These are phyloP conservation scores for Aspergillus intermedius DNA, from an alignment of 2,329 filamentous ascomycete genomes.

Conservation along the genomic window DNA sequence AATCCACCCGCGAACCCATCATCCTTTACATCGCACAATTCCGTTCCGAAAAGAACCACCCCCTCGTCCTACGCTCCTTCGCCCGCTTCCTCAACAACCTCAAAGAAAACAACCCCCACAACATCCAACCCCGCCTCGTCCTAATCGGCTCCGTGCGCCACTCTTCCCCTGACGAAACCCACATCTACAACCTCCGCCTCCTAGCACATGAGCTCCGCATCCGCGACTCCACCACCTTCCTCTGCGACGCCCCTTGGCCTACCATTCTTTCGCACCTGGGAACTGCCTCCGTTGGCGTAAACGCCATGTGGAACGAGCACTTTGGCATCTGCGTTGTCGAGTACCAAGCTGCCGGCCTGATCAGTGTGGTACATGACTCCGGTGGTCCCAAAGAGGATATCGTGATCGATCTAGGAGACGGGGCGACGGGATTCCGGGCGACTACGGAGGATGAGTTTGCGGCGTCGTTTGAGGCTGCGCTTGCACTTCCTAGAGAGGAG, in stretches of 20 bases:
- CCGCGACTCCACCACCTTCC: conserved; percentile 76
- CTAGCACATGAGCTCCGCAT: conserved; percentile 81
- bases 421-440: conserved; percentile 81
- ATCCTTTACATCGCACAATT: conserved; percentile 96
- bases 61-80: conserved; percentile 78
- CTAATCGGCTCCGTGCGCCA: conserved; percentile 91
- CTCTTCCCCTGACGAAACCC: conserved; percentile 42
- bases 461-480: conserved; percentile 67
- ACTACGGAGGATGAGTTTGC: conserved; percentile 74
- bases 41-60: conserved; percentile 93
- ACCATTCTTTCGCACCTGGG: conserved; percentile 74
- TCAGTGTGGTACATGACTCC: conserved; percentile 87
- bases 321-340: conserved; percentile 98
- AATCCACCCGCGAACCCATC: conserved; percentile 61
- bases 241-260: conserved; percentile 84
- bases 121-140: conserved; percentile 59
- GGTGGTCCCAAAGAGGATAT: conserved; percentile 93
- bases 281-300: conserved; percentile 76
- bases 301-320: conserved; percentile 99
- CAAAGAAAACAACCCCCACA: conserved; percentile 44
- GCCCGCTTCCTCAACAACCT: conserved; percentile 60
- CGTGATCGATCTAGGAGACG: conserved; percentile 70
- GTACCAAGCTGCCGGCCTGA: conserved; percentile 90
- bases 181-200: conserved; percentile 79
- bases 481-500: conserved; percentile 56